Conservation (phyloP, 2,329 filamentous ascomycete species). For the Davidsoniella eucalypti region DNA sequence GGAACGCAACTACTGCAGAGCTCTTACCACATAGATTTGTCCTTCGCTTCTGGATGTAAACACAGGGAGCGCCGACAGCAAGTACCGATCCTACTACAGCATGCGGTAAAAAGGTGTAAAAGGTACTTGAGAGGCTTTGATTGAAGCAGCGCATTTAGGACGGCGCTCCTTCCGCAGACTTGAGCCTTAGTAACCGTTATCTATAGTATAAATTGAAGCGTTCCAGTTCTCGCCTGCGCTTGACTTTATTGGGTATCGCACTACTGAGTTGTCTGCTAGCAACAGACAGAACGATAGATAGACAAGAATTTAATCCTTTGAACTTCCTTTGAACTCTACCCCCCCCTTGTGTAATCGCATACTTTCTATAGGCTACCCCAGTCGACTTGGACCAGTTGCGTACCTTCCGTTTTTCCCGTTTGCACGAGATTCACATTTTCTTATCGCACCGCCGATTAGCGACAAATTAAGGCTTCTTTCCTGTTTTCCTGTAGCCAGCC, state of each 20-base stretch:
- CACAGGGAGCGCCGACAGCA: not conserved
- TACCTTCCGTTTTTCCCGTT: no score
- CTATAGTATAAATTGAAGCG: not conserved
- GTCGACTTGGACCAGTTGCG: not conserved
- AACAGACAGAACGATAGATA: not conserved
- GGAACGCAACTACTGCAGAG: conserved; percentile 4
- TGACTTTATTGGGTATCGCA: not conserved
- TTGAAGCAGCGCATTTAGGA: not conserved
- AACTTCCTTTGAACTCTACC: not conserved
- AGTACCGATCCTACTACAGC: not conserved
- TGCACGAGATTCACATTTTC: no score
- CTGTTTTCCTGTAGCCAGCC: no score
- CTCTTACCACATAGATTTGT: conserved; percentile 3
- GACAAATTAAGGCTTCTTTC: no score
- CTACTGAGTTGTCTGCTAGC: not conserved
- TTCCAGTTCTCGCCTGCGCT: not conserved
- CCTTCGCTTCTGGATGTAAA: not conserved
- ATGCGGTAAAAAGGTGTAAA: not conserved
- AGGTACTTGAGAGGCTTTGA: not conserved
- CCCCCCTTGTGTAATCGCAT: not conserved
- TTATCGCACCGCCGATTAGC: no score
- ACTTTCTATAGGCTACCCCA: not conserved
- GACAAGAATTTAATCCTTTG: not conserved
- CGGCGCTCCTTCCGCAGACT: conserved; percentile 7
- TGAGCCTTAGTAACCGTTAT: not conserved